Conservation (phyloP, 208 protist species). For the Porcisia hertigi region DNA sequence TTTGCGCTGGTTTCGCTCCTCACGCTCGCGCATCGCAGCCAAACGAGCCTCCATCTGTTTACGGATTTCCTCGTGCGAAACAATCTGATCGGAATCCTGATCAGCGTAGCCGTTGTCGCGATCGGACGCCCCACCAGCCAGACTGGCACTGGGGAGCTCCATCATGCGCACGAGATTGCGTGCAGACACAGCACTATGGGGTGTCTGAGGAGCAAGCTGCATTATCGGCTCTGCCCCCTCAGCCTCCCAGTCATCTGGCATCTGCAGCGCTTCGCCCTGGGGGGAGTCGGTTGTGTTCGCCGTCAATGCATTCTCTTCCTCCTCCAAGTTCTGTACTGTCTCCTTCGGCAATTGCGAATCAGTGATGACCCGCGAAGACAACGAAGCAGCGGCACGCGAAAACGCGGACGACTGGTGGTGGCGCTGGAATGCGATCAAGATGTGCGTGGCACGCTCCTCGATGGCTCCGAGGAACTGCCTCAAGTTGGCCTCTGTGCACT, state of each 20-base stretch:
- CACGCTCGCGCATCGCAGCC: constrained; percentile 68
- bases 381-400: constrained; percentile 4
- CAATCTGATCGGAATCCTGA: constrained; percentile 70
- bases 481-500: constrained; percentile 89
- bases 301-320: constrained; percentile 34
- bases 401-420: constrained; percentile 27
- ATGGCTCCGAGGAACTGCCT: constrained; percentile 88
- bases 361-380: constrained; percentile 8
- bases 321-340: constrained; percentile 7
- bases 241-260: constrained; percentile 29
- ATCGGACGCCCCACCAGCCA: constrained; percentile 35
- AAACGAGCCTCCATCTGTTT: constrained; percentile 84
- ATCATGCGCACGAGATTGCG: constrained; percentile 61
- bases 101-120: constrained; percentile 35
- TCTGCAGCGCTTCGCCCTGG: constrained; percentile 23
- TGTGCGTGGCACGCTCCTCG: constrained; percentile 84
- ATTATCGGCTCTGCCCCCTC: constrained; percentile 41
- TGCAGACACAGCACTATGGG: constrained; percentile 59
- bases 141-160: constrained; percentile 78
- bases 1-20: constrained; percentile 75
- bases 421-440: constrained; percentile 77
- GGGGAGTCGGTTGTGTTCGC: constrained; percentile 29
- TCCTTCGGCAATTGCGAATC: constrained; percentile 17
- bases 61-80: constrained; percentile 85
- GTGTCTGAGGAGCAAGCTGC: constrained; percentile 43